Conservation (phyloP, 805 yeast genomes). For the Saturnispora gosingensis region DNA sequence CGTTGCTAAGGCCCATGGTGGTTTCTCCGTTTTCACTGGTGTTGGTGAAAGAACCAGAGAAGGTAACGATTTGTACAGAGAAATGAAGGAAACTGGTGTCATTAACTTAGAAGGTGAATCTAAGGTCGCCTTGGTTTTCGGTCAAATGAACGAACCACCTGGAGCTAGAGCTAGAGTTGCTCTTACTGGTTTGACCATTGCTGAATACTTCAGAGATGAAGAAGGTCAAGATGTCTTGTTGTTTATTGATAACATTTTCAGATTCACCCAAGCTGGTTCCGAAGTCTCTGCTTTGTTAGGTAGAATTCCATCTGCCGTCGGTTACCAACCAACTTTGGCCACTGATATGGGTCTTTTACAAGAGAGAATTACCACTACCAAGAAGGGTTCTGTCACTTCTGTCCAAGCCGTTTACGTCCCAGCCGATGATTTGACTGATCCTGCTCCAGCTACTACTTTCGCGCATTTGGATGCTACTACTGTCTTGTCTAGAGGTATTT, state of each 20-base stretch:
- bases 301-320: constrained; percentile 99
- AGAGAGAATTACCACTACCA: constrained; percentile 99
- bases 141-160: constrained; percentile 99
- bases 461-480: constrained; percentile 99
- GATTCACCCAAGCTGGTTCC: constrained; percentile 99
- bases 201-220: constrained; percentile 99
- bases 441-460: constrained; percentile 99
- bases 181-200: constrained; percentile 98
- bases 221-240: constrained; percentile 99
- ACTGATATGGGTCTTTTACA: constrained; percentile 99
- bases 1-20: constrained; percentile 99
- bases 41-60: constrained; percentile 99
- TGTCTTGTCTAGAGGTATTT: constrained; percentile 98
- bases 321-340: constrained; percentile 99
- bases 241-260: constrained; percentile 99
- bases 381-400: constrained; percentile 99
- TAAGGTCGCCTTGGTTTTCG: constrained; percentile 98
- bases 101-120: constrained; percentile 99
- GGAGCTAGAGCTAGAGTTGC: constrained; percentile 99
- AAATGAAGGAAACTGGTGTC: constrained; percentile 99
- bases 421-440: constrained; percentile 99
- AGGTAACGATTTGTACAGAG: constrained; percentile 99
- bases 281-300: constrained; percentile 99
- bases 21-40: constrained; percentile 99
- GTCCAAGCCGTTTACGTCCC: constrained; percentile 99